Base-by-base conservation (phyloP, 2,329 filamentous ascomycete genomes). In the Huntiella decipiens region DNA sequence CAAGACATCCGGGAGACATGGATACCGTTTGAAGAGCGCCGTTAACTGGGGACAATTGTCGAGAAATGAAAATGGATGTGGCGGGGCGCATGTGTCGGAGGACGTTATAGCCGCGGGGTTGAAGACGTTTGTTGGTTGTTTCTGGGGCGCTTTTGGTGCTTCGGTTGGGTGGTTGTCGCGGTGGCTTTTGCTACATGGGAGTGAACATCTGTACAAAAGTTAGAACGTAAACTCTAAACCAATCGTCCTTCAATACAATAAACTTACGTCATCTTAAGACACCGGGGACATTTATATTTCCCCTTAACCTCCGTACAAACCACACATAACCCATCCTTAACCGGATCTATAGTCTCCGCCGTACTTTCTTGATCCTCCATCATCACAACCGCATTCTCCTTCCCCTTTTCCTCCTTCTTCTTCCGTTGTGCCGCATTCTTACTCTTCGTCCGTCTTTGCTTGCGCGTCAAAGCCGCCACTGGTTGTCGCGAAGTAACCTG, bases 241-340 rank as follows among this genome's bases (percentile, higher is more conserved):
- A 44, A 16, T 36, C 16, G 12, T 12, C 22, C 10, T 38, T 5
- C n/a, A 43, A 12, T 8, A 19, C 17, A 15, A 43, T 4, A 32
- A 16, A 60, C 73, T 55, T 61, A 79, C 75, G 75, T 78, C 50
- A 68, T 67, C 16, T 71, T 53, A 41, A 64, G 59, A 56, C 75
- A 79, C 22, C 65, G 65, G n/a, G 71, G 63, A 51, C 75, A 79
- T 54, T 76, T 79, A 58, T 79, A 79, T 56, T 74, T 78, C 28
- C 64, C 64, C 15, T 66, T 61, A 4, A 64, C 64, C 32, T 57
- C 54, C 22, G 67, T 56, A 56, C 75, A 79, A 31, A 76, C 61
- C 4, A 66, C 65, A 53, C 75, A 79, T 2, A 57, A 13, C 11
- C 37, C 39, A n/a, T 38, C 44, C 11, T 35, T 22, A 3, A 43